Evolutionary conservation across 2,329 filamentous ascomycete species (phyloP), one percentile per base, ranked within the genome.

Genomic region (Neoarthrinium moseri): DNA sequence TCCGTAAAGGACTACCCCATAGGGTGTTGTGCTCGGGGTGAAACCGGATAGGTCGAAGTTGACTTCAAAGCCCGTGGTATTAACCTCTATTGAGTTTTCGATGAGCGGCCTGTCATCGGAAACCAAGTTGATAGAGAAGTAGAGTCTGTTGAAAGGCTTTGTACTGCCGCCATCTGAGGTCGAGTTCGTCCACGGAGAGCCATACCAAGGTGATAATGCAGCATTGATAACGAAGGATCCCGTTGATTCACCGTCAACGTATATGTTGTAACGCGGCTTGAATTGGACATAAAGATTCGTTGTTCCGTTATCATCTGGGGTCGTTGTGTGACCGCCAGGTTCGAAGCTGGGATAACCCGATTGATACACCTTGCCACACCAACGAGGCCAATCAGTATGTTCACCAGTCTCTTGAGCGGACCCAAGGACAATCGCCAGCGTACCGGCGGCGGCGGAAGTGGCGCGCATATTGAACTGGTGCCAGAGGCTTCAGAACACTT

Each of bases 161-260:
- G 27, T 54, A n/a, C 51, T 50, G 10, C 50, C 48, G 8, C 50
- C 48, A 1, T 54, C 32, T 3, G 29, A 52, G 13, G 58, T 55
- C 4, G 60, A 50, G 13, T 57, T 59, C 0, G 62, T 59, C 55
- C 70, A 72, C 2, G 62, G 55, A 3, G 53, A 54, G 4, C 73
- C 73, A 38, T 63, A 61, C 57, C 64, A 72, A 4, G 60, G 59
- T 5, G 72, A 75, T 5, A 73, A 50, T 6, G 54, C 60, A 1
- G 73, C 70, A 18, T 70, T 65, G 35, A 77, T 64, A 5, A 76
- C 59, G 43, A 76, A 71, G 15, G 71, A 67, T 3, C 64, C 73
- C 4, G 55, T 49, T 3, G 51, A 42, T 46, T 76, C 73, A 35
- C 59, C 64, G 13, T 64, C 65, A 2, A 77, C 60, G 42, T 75